Conservation (phyloP, 352 stramenopile species). For the Pythium myriotylum region DNA sequence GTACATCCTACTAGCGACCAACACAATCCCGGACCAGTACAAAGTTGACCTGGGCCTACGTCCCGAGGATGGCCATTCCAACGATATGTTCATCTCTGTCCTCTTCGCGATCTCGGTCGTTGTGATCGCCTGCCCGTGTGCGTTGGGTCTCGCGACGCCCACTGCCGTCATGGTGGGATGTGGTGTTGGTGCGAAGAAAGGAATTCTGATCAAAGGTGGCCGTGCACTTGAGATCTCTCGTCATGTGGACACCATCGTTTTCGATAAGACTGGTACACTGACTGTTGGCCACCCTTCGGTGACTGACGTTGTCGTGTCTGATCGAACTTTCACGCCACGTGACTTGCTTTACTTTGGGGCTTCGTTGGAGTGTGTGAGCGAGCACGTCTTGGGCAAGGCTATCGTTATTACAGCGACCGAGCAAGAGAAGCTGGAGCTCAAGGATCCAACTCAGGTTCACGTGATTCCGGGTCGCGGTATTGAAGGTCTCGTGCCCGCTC, state of each 20-base stretch:
- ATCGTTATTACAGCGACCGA: slow-evolving; percentile 81
- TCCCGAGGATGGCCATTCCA: slow-evolving; percentile 48
- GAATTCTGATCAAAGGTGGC: slow-evolving; percentile 90
- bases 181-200: slow-evolving; percentile 81
- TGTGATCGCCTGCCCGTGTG: slow-evolving; percentile 88
- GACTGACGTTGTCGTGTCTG: slow-evolving; percentile 73
- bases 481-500: slow-evolving; percentile 54
- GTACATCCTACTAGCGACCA: slow-evolving; percentile 49
- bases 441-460: slow-evolving; percentile 74
- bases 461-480: slow-evolving; percentile 82
- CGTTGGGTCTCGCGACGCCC: slow-evolving; percentile 79
- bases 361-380: slow-evolving; percentile 82
- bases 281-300: slow-evolving; percentile 84
- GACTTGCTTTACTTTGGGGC: slow-evolving; percentile 82
- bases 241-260: slow-evolving; percentile 89
- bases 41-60: slow-evolving; percentile 55
- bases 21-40: slow-evolving; percentile 55
- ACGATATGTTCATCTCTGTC: slow-evolving; percentile 74
- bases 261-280: slow-evolving; percentile 94
- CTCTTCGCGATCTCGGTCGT: slow-evolving; percentile 89
- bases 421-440: slow-evolving; percentile 71
- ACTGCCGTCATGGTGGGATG: slow-evolving; percentile 90
- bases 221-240: slow-evolving; percentile 76
- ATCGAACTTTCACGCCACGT: slow-evolving; percentile 60
- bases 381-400: slow-evolving; percentile 84